A percentile compares a stretch with the other conserved stretches of the same genome.
Evolutionary conservation across 306 rosid genomes (phyloP).

Genomic region (Cucumis hystrix): DNA sequence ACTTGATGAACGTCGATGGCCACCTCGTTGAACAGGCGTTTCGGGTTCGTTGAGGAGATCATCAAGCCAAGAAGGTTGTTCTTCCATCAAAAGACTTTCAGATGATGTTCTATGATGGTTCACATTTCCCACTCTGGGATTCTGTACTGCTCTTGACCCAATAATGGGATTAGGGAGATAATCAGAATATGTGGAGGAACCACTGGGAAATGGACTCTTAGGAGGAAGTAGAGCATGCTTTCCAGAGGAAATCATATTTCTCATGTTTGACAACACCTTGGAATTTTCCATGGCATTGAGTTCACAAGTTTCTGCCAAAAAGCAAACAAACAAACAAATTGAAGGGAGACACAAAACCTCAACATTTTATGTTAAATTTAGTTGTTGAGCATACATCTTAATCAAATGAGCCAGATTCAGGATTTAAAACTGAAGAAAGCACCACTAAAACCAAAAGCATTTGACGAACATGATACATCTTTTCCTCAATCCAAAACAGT

Average conservation of each 20-base stretch:
- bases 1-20: constrained; percentile 24
- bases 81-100: constrained; percentile 13
- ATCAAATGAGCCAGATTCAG: neutral
- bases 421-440: neutral
- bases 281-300: constrained; percentile 13
- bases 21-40: constrained; percentile 6
- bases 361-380: neutral
- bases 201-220: constrained; percentile 6
- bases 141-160: neutral
- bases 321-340: neutral
- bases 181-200: constrained; percentile 1
- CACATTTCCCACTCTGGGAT: neutral
- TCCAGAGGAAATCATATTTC: constrained; percentile 11
- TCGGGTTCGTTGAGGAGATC: constrained; percentile 27
- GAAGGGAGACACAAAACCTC: neutral
- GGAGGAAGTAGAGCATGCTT: constrained; percentile 17
- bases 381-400: neutral
- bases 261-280: constrained; percentile 4
- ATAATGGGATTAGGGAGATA: neutral
- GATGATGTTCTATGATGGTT: constrained; percentile 16
- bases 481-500: neutral
- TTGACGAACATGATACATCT: neutral
- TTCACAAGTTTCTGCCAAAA: neutral
- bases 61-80: constrained; percentile 24
- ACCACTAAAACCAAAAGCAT: neutral